A percentile compares a stretch with the other conserved stretches of the same genome.
These are phyloP conservation scores for Arachis hypogaea DNA, from an alignment of 306 rosid species.

Conservation along the genomic window DNA sequence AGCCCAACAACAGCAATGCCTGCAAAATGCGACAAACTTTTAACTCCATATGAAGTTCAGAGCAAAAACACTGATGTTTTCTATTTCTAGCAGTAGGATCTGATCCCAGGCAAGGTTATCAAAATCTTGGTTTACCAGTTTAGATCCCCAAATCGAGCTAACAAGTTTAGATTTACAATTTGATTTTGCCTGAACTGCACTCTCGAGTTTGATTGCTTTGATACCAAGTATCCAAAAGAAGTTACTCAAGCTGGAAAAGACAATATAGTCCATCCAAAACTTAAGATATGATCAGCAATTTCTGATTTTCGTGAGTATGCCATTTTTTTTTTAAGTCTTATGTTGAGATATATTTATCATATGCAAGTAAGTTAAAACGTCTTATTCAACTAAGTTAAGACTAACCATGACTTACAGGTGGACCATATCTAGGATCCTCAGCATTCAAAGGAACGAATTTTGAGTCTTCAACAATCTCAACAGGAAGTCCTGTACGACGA, in stretches of 20 bases:
- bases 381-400: constrained; percentile 42
- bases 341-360: constrained; percentile 19
- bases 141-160: no score
- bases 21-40: constrained; percentile 34
- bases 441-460: constrained; percentile 85
- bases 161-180: no score
- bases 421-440: constrained; percentile 82
- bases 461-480: constrained; percentile 74
- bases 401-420: constrained; percentile 99
- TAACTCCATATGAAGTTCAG: constrained; percentile 8
- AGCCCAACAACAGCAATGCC: constrained; percentile 87
- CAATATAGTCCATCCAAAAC: background rate
- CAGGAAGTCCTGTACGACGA: constrained; percentile 58
- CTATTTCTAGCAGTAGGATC: background rate
- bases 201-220: no score
- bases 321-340: background rate
- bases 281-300: background rate
- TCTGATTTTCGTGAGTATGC: constrained; percentile 1
- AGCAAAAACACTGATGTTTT: constrained; percentile 1
- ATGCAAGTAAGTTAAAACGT: constrained; percentile 17
- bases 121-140: no score
- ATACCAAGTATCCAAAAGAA: constrained; percentile 1
- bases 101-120: constrained; percentile 17
- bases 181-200: no score
- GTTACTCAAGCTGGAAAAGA: constrained; percentile 9